Evolutionary conservation across 2,329 filamentous ascomycete genomes (phyloP).

Genomic region (Fusarium tuaranense): DNA sequence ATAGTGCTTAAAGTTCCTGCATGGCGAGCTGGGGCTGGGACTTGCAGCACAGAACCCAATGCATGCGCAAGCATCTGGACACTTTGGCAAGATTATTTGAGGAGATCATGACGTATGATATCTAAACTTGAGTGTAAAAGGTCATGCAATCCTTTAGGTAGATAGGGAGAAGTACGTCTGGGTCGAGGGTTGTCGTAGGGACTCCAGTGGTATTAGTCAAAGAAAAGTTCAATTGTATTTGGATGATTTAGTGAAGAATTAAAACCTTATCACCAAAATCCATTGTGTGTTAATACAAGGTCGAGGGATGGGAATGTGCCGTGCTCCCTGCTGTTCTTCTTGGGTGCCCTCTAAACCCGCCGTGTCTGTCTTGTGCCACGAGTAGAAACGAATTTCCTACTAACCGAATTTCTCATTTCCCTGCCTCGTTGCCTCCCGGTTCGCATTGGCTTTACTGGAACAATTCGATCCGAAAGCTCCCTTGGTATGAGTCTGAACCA

Average conservation of each 20-base stretch:
- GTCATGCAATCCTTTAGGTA: neutral
- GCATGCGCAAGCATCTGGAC: neutral
- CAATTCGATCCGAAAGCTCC: neutral
- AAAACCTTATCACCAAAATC: neutral
- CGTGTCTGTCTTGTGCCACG: neutral
- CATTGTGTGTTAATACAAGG: neutral
- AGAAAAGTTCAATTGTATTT: neutral
- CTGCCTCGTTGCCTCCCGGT: neutral
- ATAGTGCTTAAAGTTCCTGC: neutral
- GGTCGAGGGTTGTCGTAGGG: neutral
- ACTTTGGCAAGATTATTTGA: fast-evolving
- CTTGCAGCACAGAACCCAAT: neutral
- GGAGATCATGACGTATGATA: neutral
- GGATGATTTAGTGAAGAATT: fast-evolving
- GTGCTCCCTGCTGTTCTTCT: neutral
- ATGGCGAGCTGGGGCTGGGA: neutral
- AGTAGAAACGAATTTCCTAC: neutral
- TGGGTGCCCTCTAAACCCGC: neutral
- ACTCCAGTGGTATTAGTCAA: neutral
- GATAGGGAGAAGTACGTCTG: neutral
- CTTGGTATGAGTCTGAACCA: neutral
- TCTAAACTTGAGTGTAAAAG: fast-evolving
- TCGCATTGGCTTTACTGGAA: neutral
- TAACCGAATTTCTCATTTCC: neutral
- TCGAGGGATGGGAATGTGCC: neutral